phyloP scores from a whole-genome alignment of 768 basidiomycete species.

The Russula lepida region DNA sequence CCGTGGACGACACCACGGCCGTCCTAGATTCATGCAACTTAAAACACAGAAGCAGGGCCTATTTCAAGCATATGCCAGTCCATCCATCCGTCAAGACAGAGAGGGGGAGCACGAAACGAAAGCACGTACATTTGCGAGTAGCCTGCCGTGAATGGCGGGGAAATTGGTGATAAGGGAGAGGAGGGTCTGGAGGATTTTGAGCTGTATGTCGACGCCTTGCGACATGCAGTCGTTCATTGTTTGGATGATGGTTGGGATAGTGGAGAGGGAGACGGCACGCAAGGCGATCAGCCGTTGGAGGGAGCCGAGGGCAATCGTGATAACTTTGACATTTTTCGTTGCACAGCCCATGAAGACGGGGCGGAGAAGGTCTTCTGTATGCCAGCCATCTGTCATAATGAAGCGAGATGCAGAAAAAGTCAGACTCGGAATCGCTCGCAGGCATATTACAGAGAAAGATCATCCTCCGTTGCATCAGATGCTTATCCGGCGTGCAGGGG shows the following conservation, averaged over 20 bases:
- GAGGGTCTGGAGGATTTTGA: constrained; percentile 87
- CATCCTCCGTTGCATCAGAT: not conserved
- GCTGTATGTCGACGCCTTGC: constrained; percentile 95
- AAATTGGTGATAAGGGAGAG: constrained; percentile 89
- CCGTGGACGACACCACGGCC: constrained; percentile 93
- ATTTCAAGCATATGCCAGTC: not conserved
- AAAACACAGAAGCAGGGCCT: constrained; percentile 93
- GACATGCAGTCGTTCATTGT: constrained; percentile 84
- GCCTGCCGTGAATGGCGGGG: constrained; percentile 64
- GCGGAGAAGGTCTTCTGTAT: constrained; percentile 70
- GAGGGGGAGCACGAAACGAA: not conserved
- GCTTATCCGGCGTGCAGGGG: not conserved
- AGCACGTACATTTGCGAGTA: constrained; percentile 69
- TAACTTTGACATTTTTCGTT: constrained; percentile 89
- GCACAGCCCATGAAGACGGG: constrained; percentile 93
- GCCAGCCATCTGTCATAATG: constrained; percentile 50
- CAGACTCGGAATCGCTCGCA: not conserved
- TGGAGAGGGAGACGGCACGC: constrained; percentile 73
- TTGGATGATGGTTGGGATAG: constrained; percentile 68
- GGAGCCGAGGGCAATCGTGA: constrained; percentile 85
- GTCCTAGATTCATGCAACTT: constrained; percentile 92
- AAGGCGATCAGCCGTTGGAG: constrained; percentile 84
- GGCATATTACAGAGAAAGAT: not conserved
- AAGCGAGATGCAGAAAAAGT: not conserved
- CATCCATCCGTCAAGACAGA: not conserved